Evolutionary conservation across 192 early-diverging fungal genomes (phyloP), one percentile per base, ranked within the genome.

Genomic region (Coemansia sp.): DNA sequence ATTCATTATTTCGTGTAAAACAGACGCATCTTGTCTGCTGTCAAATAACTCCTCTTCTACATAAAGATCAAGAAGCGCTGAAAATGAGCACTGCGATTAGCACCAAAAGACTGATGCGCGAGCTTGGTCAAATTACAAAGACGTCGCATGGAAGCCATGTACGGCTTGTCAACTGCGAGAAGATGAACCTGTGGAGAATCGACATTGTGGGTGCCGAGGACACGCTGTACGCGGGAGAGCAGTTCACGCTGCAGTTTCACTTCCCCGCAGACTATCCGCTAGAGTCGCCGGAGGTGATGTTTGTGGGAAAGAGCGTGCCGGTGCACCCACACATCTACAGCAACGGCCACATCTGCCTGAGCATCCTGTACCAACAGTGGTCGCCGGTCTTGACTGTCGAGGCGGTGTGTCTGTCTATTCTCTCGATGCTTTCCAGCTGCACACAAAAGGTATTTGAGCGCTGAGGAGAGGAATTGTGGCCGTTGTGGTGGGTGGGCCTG

Each of bases 321-420:
- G 76, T 90, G 49, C 90, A 93, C 58, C 92, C 90, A 41, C 90
- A 93, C 74, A 84, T 90, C 38, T 94, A 94, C 75, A 87, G 87
- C 77, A 98, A 98, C 77, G 95, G 96, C 14, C 96, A 98, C 71
- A 97, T 98, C 58, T 98, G 96, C 76, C 77, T 98, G 37, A 95
- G 94, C 69, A 96, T 98, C 63, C 86, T 97, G 22, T 97, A 96
- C 81, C 89, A 93, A 67, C 90, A 96, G 44, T 98, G 96, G 95
- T 89, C 89, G 43, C 96, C 95, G 1, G 96, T 93, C 0, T 87
- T 96, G 70, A 95, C 95, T 5, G 90, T 93, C 32, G 85, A 88
- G 38, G 85, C 90, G 3, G 89, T 98, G 22, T 98, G 95, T 69
- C 68, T 98, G 67, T 94, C 92, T 0, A 92, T 98, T 50, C 88